These are phyloP conservation scores for Kwoniella sp. DNA, from an alignment of 768 basidiomycete genomes.

Conservation along the genomic window DNA sequence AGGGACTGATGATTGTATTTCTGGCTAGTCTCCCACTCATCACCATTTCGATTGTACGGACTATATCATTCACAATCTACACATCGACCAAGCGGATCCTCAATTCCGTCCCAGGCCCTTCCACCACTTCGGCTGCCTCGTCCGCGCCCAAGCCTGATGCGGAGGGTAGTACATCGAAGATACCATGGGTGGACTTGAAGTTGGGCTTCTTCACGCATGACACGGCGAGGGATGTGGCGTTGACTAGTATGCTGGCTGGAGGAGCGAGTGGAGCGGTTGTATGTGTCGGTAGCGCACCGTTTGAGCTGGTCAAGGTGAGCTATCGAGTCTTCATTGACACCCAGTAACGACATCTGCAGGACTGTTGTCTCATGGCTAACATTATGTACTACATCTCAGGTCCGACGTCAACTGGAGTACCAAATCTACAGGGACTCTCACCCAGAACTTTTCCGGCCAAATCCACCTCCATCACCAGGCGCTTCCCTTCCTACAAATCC, in stretches of 20 bases:
- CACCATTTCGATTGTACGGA: conserved; percentile 94
- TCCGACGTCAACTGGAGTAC: conserved; percentile 87
- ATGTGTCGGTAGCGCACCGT: conserved; percentile 85
- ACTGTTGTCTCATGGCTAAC: not conserved
- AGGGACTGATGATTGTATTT: conserved; percentile 13
- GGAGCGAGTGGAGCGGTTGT: conserved; percentile 86
- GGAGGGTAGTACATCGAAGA: not conserved
- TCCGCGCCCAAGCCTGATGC: not conserved
- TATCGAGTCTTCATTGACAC: too few species aligned
- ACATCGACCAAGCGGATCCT: conserved; percentile 52
- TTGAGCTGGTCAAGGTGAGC: conserved; percentile 89
- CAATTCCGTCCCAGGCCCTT: conserved; percentile 29
- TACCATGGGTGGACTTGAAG: conserved; percentile 34
- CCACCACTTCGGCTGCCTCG: not conserved
- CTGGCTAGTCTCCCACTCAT: conserved; percentile 76
- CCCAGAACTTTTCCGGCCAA: conserved; percentile 29
- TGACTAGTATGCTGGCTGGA: conserved; percentile 79
- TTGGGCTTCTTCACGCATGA: conserved; percentile 43
- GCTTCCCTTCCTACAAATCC: conserved; percentile 24
- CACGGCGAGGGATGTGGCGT: conserved; percentile 64
- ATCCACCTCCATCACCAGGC: conserved; percentile 18
- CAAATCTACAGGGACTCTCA: conserved; percentile 71
- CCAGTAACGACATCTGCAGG: too few species aligned
- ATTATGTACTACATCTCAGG: conserved; percentile 59
- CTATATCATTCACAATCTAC: conserved; percentile 55